Conservation (phyloP, 1,139 yeast genomes). For the Scheffersomyces insectosa region DNA sequence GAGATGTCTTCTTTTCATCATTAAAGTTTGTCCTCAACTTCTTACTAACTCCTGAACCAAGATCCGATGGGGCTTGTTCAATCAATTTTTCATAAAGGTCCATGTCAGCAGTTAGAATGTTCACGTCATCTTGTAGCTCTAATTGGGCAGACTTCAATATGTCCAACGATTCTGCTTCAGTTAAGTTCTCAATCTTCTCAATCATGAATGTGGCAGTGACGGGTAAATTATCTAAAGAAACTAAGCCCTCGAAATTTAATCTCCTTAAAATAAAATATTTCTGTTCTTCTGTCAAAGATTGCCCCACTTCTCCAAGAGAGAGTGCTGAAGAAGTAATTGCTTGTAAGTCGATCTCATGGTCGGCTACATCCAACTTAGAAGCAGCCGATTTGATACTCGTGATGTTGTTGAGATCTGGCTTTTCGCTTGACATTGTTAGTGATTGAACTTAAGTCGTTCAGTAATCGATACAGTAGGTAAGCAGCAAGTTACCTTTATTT, state of each 20-base stretch:
- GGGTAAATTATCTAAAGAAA: conserved; percentile 28
- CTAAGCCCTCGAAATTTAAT: conserved; percentile 28
- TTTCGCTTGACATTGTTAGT: neutral
- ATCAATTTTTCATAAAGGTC: conserved; percentile 10
- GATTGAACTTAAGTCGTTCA: too few relatives aligned
- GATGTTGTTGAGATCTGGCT: neutral
- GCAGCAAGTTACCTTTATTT: too few relatives aligned
- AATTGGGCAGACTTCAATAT: conserved; percentile 17
- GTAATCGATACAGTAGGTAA: too few relatives aligned
- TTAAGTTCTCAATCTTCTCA: conserved; percentile 26
- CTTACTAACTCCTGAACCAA: neutral
- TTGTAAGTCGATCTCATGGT: conserved; percentile 8
- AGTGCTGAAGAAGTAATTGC: conserved; percentile 20
- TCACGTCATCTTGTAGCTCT: conserved; percentile 22
- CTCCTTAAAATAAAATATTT: conserved; percentile 27
- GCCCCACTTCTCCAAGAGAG: conserved; percentile 26
- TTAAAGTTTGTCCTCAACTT: neutral
- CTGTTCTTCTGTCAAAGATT: conserved; percentile 24
- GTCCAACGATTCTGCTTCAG: conserved; percentile 22
- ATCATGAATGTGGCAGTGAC: conserved; percentile 28
- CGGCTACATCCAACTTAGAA: conserved; percentile 4
- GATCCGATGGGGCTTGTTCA: neutral
- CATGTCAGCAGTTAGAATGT: conserved; percentile 16
- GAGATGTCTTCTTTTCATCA: neutral
- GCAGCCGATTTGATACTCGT: neutral